phyloP scores from a whole-genome alignment of 176 grass and related monocot species.

The Zoysia japonica region DNA sequence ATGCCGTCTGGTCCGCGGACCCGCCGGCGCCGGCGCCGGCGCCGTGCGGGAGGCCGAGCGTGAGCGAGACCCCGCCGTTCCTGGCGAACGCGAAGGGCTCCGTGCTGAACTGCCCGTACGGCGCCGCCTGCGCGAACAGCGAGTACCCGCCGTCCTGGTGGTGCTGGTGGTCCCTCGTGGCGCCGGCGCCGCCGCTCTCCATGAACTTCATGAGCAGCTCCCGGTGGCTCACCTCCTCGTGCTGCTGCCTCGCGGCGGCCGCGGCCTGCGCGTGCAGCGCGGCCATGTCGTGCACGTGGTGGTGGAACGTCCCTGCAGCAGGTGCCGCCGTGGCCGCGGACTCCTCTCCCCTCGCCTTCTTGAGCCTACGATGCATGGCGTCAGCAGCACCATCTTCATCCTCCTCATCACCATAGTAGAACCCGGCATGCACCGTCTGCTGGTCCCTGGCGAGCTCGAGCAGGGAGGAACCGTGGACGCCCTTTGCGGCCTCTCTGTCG shows the following conservation, averaged over 20 bases:
- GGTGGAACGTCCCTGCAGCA: no score
- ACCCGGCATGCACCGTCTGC: background rate
- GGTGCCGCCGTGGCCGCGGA: background rate
- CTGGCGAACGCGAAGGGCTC: constrained; percentile 74
- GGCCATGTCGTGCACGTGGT: constrained; percentile 34
- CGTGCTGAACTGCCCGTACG: constrained; percentile 61
- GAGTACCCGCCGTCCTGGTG: constrained; percentile 42
- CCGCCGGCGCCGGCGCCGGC: constrained; percentile 6
- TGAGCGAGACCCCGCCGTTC: constrained; percentile 81
- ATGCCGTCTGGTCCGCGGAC: constrained; percentile 55
- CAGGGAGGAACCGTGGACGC: constrained; percentile 39
- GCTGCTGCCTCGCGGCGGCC: constrained; percentile 52
- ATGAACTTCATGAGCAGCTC: constrained; percentile 96
- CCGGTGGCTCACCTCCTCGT: constrained; percentile 69
- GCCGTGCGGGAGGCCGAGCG: constrained; percentile 80
- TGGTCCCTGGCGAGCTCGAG: constrained; percentile 45
- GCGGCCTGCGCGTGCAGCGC: constrained; percentile 52
- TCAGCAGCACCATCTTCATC: background rate
- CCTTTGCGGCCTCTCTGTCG: constrained; percentile 20
- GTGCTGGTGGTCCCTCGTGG: constrained; percentile 25
- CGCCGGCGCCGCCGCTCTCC: constrained; percentile 53
- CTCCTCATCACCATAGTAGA: constrained; percentile 39
- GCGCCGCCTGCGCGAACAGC: constrained; percentile 36
- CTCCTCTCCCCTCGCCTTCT: constrained; percentile 65
- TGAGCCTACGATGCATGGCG: constrained; percentile 40